Base-by-base conservation (phyloP, 2,329 filamentous ascomycete genomes). In the Coniochaeta prunicola region DNA sequence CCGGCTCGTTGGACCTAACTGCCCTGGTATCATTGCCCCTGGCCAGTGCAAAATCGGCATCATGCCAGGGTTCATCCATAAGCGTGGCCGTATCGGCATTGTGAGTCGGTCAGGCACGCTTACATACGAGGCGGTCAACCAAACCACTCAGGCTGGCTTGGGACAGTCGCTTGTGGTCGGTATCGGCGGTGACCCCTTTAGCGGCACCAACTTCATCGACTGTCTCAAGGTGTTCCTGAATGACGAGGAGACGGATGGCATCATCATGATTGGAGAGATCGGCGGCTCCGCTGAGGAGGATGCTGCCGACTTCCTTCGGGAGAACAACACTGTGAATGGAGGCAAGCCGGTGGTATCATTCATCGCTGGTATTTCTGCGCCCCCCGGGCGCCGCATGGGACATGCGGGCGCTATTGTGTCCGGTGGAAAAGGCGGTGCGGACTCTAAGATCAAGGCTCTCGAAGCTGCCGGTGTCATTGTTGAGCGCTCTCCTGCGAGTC, bases 261-360 rank as follows among this genome's bases (percentile, higher is more conserved):
- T 99, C 79, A 97, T 99, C 81, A 97, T 99, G 94, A 97, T 99
- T 75, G 94, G 94, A 73, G 94, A 97, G 82, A 97, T 99, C 74
- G 94, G 94, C 77, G 94, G 94, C 64, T 91, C 90, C 61, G 94
- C 94, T 61, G 94, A 99, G 81, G 94, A 99, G 81, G 94, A 99
- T 70, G 94, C 94, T 40, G 93, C 94, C 70, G 94, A 97, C 70
- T 99, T 96, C 84, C 80, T 97, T 73, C 91, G 90, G 81, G 82
- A 86, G 74, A 85, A 94, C 83, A 97, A 99, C 85, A 92, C 87
- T 61, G 81, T 87, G 75, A 89, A 92, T 77, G 81, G 82, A 60
- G 83, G 83, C 72, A 99, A 97, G 87, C 94, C 94, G 70, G 92
- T 96, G 61, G 94, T 97, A 69, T 91, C 89, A 77, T 99, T 99